Evolutionary conservation across 2,329 filamentous ascomycete species (phyloP).

Genomic region (Cryphonectria radicalis): DNA sequence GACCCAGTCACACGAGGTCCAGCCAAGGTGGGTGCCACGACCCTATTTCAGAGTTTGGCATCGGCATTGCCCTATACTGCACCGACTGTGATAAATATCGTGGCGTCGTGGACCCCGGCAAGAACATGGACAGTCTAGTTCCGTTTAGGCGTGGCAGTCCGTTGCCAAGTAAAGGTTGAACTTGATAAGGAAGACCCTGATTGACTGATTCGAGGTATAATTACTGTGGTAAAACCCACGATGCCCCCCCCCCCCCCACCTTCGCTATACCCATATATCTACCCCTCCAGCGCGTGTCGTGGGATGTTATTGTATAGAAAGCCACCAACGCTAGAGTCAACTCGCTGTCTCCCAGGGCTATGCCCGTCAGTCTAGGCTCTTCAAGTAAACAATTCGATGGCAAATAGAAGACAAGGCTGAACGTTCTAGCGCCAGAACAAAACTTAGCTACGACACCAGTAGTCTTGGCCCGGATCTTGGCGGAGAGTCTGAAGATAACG

Average conservation of each 20-base stretch:
- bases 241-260: neutral
- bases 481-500: neutral
- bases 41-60: neutral
- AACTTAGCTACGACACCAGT: neutral
- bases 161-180: neutral
- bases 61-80: neutral
- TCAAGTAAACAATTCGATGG: neutral
- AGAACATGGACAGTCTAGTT: neutral
- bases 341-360: neutral
- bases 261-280: neutral
- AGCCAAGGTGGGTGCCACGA: neutral
- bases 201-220: neutral
- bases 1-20: neutral
- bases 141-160: neutral
- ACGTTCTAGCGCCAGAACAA: neutral
- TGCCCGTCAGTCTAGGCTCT: neutral
- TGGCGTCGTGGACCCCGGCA: neutral
- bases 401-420: conserved; percentile 1
- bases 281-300: neutral
- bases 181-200: conserved; percentile 3
- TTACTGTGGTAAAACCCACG: neutral
- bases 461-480: neutral
- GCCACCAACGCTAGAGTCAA: neutral
- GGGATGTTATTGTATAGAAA: neutral
- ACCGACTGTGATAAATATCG: neutral